Evolutionary conservation across 2,329 filamentous ascomycete species (phyloP).

Genomic region (Colletotrichum theobromicola): DNA sequence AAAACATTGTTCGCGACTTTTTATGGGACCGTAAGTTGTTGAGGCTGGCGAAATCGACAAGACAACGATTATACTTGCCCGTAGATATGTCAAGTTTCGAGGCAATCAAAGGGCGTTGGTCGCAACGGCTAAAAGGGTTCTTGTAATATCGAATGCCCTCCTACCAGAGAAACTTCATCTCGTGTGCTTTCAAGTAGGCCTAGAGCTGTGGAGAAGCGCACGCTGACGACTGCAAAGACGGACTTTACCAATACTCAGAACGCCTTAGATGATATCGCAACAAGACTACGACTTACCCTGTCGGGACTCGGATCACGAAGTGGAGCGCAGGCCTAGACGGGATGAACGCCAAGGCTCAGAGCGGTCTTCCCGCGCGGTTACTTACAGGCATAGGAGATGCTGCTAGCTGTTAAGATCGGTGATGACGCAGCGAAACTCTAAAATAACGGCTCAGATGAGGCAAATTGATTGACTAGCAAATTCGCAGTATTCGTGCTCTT

Average conservation of each 20-base stretch:
- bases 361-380: not conserved
- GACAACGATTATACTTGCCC: no score
- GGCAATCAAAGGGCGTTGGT: fast-evolving
- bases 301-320: not conserved
- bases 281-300: not conserved
- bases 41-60: no score
- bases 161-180: no score
- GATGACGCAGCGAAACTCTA: not conserved
- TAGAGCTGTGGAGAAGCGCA: not conserved
- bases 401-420: not conserved
- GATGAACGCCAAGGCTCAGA: not conserved
- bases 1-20: not conserved
- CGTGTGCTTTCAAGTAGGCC: not conserved
- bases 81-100: not conserved
- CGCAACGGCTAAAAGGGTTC: not conserved
- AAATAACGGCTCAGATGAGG: not conserved
- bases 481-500: not conserved
- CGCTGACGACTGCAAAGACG: not conserved
- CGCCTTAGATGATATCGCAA: not conserved
- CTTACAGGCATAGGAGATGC: not conserved
- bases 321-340: not conserved
- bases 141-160: not conserved
- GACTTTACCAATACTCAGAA: fast-evolving
- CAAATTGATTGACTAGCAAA: not conserved
- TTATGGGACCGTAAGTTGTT: no score